Evolutionary conservation across 2,329 filamentous ascomycete species (phyloP).

Genomic region (Diaporthe ilicicola): DNA sequence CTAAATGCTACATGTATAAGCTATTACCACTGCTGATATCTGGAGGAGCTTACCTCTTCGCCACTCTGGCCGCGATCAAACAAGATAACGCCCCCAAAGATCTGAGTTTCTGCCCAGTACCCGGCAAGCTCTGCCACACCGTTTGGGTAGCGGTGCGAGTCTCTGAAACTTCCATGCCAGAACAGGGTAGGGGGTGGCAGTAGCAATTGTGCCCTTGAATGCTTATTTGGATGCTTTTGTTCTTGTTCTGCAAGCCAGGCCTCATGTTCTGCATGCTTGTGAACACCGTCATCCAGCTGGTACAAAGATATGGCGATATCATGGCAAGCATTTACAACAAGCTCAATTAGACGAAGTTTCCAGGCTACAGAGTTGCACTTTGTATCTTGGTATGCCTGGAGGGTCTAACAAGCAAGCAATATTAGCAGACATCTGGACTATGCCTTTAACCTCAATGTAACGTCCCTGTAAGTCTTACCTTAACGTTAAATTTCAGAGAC

Average conservation of each 20-base stretch:
- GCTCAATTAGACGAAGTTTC: not conserved
- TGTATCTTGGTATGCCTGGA: not conserved
- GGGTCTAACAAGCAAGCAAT: no score
- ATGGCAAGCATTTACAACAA: not conserved
- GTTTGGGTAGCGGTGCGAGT: not conserved
- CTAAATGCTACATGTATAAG: no score
- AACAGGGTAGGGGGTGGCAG: not conserved
- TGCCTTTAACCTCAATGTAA: no score
- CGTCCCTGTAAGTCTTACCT: no score
- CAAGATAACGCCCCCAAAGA: not conserved
- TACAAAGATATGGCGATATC: not conserved
- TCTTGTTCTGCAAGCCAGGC: not conserved
- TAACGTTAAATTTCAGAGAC: no score
- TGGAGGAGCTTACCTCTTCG: not conserved
- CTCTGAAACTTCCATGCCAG: not conserved
- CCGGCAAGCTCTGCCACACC: not conserved
- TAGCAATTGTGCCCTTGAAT: not conserved
- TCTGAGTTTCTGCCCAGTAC: constrained; percentile 1
- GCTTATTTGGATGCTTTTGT: not conserved
- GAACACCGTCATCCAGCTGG: not conserved
- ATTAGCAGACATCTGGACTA: no score
- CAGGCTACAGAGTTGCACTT: not conserved
- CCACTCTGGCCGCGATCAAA: not conserved
- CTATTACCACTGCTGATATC: no score
- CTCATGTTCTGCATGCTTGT: not conserved